These are phyloP conservation scores for Geotrichum siamense DNA, from an alignment of 1,139 yeast species.

Conservation along the genomic window DNA sequence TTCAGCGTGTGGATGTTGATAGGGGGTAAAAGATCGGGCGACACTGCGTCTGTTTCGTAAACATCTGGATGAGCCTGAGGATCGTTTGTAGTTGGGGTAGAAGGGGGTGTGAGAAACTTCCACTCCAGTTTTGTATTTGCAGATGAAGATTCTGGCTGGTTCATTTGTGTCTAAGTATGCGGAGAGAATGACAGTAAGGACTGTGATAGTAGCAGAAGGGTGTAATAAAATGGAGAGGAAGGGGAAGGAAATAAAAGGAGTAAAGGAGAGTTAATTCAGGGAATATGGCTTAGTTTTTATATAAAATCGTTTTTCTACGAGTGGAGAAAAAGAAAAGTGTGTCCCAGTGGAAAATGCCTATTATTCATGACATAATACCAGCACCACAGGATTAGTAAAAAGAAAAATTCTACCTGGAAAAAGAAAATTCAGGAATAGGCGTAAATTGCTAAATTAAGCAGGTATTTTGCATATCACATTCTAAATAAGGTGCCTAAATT, in stretches of 20 bases:
- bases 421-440: too few species aligned
- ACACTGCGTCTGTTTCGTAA: constrained; percentile 4
- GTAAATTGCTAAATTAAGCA: too few species aligned
- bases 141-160: background rate
- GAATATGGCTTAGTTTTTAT: too few species aligned
- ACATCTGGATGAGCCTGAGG: background rate
- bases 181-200: too few species aligned
- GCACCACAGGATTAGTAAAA: too few species aligned
- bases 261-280: background rate
- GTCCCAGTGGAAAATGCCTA: too few species aligned
- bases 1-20: constrained; percentile 75
- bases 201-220: background rate
- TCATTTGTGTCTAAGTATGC: background rate
- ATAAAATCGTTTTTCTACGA: too few species aligned
- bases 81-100: background rate
- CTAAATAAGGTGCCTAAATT: too few species aligned
- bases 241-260: background rate
- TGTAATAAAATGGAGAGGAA: background rate
- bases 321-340: too few species aligned
- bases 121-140: background rate
- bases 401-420: too few species aligned
- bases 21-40: constrained; percentile 49
- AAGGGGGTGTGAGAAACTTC: constrained; percentile 3
- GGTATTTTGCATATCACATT: too few species aligned
- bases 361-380: too few species aligned